phyloP scores from a whole-genome alignment of 2,329 filamentous ascomycete species.

The Fusarium floridanum region DNA sequence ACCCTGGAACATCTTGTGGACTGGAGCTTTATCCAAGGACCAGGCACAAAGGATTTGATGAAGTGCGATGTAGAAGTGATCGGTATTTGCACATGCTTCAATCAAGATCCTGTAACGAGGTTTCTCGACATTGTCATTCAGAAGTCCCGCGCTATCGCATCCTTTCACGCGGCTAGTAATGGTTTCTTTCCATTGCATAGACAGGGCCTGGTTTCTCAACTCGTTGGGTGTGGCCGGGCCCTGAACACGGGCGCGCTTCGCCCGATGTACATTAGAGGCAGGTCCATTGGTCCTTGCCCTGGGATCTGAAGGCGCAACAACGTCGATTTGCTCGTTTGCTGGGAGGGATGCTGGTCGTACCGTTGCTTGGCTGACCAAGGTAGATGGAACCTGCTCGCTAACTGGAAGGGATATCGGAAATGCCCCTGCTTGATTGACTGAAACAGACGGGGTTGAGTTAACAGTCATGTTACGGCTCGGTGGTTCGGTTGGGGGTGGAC shows the following conservation, averaged over 20 bases:
- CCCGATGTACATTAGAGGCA: constrained; percentile 10
- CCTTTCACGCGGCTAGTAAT: constrained; percentile 41
- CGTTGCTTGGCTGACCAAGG: constrained; percentile 5
- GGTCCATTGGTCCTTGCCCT: constrained; percentile 8
- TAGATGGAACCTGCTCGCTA: neutral
- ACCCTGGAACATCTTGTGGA: constrained; percentile 43
- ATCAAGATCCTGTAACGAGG: constrained; percentile 67
- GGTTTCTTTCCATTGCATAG: constrained; percentile 21
- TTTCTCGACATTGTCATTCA: constrained; percentile 54
- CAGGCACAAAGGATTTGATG: constrained; percentile 76
- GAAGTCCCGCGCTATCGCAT: constrained; percentile 15
- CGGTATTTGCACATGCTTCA: constrained; percentile 67
- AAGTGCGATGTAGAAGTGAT: constrained; percentile 73
- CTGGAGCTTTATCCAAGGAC: constrained; percentile 56
- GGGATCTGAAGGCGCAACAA: neutral
- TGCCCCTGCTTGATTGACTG: constrained; percentile 2
- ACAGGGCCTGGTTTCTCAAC: neutral
- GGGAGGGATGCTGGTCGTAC: neutral
- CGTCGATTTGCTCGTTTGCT: neutral
- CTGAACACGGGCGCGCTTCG: constrained; percentile 33
- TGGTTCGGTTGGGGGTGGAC: constrained; percentile 1
- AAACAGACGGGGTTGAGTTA: neutral
- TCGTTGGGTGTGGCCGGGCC: neutral
- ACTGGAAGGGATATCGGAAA: neutral
- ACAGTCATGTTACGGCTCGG: neutral